Conservation (phyloP, 257 asterid genomes). For the Solanum chaucha region DNA sequence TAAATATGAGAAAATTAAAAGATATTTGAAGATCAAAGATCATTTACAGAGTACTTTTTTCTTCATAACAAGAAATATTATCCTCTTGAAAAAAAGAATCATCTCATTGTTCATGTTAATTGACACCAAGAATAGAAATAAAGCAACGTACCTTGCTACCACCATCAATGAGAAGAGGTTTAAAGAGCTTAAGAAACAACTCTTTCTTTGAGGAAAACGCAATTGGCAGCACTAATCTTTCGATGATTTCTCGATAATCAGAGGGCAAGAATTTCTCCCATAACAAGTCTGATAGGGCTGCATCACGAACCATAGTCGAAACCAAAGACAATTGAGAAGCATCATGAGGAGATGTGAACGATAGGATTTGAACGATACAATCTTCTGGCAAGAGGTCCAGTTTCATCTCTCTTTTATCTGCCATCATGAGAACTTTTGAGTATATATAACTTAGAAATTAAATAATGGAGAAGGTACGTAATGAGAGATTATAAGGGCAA, state of each 20-base stretch:
- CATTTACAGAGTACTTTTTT: too few species aligned
- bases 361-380: conserved; percentile 34
- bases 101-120: too few species aligned
- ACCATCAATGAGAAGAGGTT: conserved; percentile 57
- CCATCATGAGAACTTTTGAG: not conserved
- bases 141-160: conserved; percentile 42
- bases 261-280: conserved; percentile 62
- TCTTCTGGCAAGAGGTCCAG: conserved; percentile 45
- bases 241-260: conserved; percentile 40
- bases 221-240: conserved; percentile 23
- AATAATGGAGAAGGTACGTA: not conserved
- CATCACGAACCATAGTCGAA: conserved; percentile 24
- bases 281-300: conserved; percentile 37
- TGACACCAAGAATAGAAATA: not conserved
- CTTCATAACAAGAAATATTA: too few species aligned
- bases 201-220: conserved; percentile 42
- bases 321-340: conserved; percentile 35
- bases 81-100: too few species aligned
- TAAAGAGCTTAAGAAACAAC: conserved; percentile 37
- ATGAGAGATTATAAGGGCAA: not conserved
- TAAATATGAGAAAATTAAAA: not conserved
- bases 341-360: conserved; percentile 40
- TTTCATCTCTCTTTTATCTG: not conserved
- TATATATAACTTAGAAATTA: not conserved
- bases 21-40: too few species aligned